Base-by-base conservation (phyloP, 192 early-diverging fungal genomes). In the Coemansia sp. region DNA sequence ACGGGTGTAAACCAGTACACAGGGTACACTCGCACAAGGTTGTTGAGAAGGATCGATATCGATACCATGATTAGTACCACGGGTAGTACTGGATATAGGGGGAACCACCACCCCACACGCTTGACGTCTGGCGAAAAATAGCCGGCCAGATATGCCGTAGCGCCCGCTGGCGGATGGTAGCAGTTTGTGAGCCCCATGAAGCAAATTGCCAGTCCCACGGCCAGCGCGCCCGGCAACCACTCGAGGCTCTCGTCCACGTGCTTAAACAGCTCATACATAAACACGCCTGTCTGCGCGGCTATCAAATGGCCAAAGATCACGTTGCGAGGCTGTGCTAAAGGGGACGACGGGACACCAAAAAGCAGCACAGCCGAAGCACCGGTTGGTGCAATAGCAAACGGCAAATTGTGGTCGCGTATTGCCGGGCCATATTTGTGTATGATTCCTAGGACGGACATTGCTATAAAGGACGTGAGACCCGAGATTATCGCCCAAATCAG, bases 141-240 rank as follows among this genome's bases (percentile, higher is more conserved):
- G 0, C 65, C 72, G 9, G 53, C 66, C 10, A 76, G 28, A 40
- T 61, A 65, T 27, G 72, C 72, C 0, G 72, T 69, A 2, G 72
- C 72, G 15, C 72, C 72, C 2, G 66, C 72, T 23, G 72, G 72
- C 34, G 72, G 72, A 28, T 76, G 72, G 13, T 67, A 69, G 53
- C 66, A 69, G 19, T 65, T 69, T 0, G 58, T 60, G 19, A 76
- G 39, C 11, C 67, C 72, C 72, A 76, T 76, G 19, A 69, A 45
- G 6, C 30, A 46, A n/a, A 69, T 69, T 3, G 72, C 46, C 7
- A 69, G 29, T 7, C 66, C 67, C 5, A 76, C 72, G 3, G 72
- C 60, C 42, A 76, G 37, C 14, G 72, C 60, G 1, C 51, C 66
- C 0, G 72, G 61, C 55, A 76, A 50, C 72, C 72, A 76, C 4